Conservation (phyloP, 192 early-diverging fungal species). For the Anaeromyces robustus region DNA sequence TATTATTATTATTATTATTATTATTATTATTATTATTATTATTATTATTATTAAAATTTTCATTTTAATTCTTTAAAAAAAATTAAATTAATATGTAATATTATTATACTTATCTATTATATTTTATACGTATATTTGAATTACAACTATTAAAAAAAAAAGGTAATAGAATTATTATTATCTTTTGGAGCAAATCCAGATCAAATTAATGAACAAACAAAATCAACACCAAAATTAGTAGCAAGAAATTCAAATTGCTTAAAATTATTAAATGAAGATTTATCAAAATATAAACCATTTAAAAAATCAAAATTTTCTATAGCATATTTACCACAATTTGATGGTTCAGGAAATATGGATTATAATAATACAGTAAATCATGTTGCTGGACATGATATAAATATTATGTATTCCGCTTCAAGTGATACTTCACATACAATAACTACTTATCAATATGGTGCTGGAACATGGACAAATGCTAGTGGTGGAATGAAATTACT, state of each 20-base stretch:
- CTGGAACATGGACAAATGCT: background rate
- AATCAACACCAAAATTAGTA: background rate
- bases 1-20: background rate
- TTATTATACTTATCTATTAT: no score
- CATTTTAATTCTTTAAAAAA: no score
- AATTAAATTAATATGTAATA: no score
- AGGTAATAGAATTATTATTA: background rate
- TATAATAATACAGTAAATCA: background rate
- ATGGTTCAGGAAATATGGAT: background rate
- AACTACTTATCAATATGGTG: background rate
- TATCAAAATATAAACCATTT: background rate
- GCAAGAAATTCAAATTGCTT: background rate
- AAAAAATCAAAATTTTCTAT: background rate
- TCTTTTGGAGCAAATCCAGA: background rate
- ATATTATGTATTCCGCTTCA: background rate
- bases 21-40: background rate
- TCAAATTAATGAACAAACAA: background rate
- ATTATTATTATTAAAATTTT: no score
- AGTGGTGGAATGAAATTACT: background rate
- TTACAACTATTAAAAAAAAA: no score
- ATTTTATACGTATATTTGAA: no score
- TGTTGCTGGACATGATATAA: background rate
- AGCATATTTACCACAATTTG: background rate
- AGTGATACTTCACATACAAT: background rate
- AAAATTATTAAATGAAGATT: background rate